A percentile compares a stretch with the other conserved stretches of the same genome.
Evolutionary conservation across 164 flowering plant genomes (phyloP).

Genomic region (Echeveria elegans): DNA sequence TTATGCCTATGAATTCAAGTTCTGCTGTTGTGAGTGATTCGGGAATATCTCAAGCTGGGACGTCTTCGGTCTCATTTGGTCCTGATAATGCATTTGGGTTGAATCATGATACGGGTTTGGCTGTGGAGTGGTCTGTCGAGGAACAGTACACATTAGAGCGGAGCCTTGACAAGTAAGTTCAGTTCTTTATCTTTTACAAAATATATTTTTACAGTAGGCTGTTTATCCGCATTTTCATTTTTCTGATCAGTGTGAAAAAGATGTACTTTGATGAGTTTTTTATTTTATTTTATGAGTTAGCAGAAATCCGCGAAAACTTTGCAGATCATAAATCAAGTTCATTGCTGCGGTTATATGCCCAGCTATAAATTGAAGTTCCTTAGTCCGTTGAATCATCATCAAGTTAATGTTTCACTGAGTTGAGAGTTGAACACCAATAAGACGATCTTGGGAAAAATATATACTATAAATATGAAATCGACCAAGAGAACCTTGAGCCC

Average conservation of each 20-base stretch:
- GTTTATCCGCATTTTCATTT: too few relatives aligned
- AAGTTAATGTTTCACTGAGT: background rate
- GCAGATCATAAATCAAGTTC: background rate
- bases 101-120: conserved; percentile 66
- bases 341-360: background rate
- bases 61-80: conserved; percentile 36
- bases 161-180: conserved; percentile 73
- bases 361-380: background rate
- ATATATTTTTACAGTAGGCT: background rate
- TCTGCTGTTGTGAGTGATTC: conserved; percentile 17
- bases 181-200: conserved; percentile 9
- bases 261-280: background rate
- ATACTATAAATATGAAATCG: background rate
- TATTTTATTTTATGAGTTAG: too few relatives aligned
- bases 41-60: conserved; percentile 24
- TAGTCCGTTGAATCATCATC: background rate
- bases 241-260: too few relatives aligned
- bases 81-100: conserved; percentile 45
- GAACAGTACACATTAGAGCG: conserved; percentile 78
- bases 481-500: background rate
- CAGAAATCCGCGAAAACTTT: background rate
- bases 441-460: background rate
- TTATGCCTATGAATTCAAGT: conserved; percentile 30
- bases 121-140: conserved; percentile 79
- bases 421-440: background rate